Evolutionary conservation across 1,284 basidiomycete species (phyloP), one percentile per base, ranked within the genome.

Genomic region (Leccinum fallax): DNA sequence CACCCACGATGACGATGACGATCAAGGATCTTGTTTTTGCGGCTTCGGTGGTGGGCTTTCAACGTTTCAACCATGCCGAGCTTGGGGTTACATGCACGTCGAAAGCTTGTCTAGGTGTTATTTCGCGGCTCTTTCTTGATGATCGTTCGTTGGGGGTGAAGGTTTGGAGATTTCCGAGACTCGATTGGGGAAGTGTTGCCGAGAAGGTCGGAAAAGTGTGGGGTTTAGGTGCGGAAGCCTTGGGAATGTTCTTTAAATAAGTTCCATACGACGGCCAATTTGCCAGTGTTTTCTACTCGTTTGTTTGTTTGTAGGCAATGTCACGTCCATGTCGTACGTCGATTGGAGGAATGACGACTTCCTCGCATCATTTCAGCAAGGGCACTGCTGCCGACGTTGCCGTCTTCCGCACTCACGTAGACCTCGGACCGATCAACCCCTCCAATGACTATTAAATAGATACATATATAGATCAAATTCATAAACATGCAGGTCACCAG

Each of bases 141-240:
- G 1, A 60, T 40, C 49, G 15, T 6, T 51, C 11, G 38, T 36
- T 43, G 21, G 16, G 3, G 24, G 3, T 51, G 4, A 63, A 77
- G 70, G 3, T 77, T 64, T 53, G 66, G 66, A 10, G 65, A 73
- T 60, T 53, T 70, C 16, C 67, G 59, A 21, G 56, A 57, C 40
- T 77, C 76, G 3, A 70, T 83, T 43, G 61, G 70, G 34, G 68
- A 74, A 11, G 67, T 9, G 74, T 79, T 19, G 78, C 74, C n/a
- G 64, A 74, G 21, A 71, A 71, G 53, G 70, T 80, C 57, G 75
- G 75, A 38, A 74, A 71, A 0, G 69, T 82, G 34, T 83, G 81
- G 81, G 80, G 80, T 8, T 64, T 80, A 55, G 79, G 82, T 63
- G 71, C 68, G 19, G 6, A 48, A 48, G 11, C 28, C 28, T 30